These are phyloP conservation scores for Neophaeococcomyces aloes DNA, from an alignment of 2,329 filamentous ascomycete genomes.

Conservation along the genomic window DNA sequence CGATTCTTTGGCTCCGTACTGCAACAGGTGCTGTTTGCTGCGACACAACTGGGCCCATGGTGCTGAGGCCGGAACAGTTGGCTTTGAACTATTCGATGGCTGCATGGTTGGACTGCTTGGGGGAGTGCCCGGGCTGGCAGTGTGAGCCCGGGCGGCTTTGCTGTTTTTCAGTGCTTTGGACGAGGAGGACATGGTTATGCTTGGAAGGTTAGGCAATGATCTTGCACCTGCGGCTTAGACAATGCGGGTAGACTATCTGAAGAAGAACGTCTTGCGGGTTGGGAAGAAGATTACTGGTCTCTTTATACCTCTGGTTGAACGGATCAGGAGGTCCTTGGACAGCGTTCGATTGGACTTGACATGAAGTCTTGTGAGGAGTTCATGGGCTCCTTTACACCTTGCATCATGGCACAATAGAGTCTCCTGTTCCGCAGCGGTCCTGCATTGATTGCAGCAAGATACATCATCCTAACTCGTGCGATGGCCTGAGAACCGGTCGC, in stretches of 20 bases:
- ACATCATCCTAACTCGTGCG: background rate
- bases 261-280: constrained; percentile 3
- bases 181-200: constrained; percentile 4
- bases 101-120: too few relatives aligned
- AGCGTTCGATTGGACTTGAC: constrained; percentile 3
- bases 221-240: background rate
- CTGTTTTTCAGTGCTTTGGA: constrained; percentile 4
- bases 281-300: constrained; percentile 3
- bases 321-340: background rate
- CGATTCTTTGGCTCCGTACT: too few relatives aligned
- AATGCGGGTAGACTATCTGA: constrained; percentile 1
- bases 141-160: constrained; percentile 1
- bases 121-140: background rate
- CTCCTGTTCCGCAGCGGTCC: background rate
- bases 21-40: too few relatives aligned
- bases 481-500: too few relatives aligned
- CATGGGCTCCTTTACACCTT: constrained; percentile 3
- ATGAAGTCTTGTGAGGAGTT: background rate
- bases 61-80: too few relatives aligned
- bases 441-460: background rate
- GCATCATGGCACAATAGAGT: constrained; percentile 1
- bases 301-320: constrained; percentile 4
- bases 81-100: too few relatives aligned
- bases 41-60: too few relatives aligned
- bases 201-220: constrained; percentile 1